A percentile compares a stretch with the other conserved stretches of the same genome.
Conservation (phyloP, 1,284 basidiomycete species). For the Abortiporus biennis region DNA sequence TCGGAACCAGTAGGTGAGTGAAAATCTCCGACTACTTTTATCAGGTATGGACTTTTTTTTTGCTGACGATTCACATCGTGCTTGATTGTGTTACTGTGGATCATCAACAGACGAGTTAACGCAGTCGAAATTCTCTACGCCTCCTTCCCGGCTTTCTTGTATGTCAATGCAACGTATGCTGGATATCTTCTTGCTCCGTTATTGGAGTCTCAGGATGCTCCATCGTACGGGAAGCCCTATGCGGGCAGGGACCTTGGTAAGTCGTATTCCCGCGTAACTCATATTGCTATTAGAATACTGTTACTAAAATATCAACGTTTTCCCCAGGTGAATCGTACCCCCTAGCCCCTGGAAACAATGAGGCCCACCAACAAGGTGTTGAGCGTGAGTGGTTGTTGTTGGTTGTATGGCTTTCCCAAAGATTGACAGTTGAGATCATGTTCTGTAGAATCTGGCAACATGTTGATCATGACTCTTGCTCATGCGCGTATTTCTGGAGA, state of each 20-base stretch:
- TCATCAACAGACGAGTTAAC: constrained; percentile 28
- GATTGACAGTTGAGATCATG: neutral
- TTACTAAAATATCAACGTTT: neutral
- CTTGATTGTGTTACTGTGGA: too few relatives aligned
- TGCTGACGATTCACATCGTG: too few relatives aligned
- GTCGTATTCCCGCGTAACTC: neutral
- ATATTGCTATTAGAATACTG: neutral
- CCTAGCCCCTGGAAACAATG: constrained; percentile 11
- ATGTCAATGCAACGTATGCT: constrained; percentile 34
- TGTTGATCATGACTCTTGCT: constrained; percentile 68
- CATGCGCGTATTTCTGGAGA: constrained; percentile 58
- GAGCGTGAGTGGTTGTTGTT: constrained; percentile 12
- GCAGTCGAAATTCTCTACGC: constrained; percentile 42
- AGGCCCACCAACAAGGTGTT: constrained; percentile 7
- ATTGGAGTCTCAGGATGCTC: constrained; percentile 30
- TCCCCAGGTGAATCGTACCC: constrained; percentile 12
- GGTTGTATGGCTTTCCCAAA: neutral
- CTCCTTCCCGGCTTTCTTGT: constrained; percentile 37
- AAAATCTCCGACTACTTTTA: neutral
- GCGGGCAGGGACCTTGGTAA: constrained; percentile 35
- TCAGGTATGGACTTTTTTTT: neutral
- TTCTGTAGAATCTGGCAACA: constrained; percentile 54
- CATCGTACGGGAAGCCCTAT: constrained; percentile 21
- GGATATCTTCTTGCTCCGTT: constrained; percentile 35
- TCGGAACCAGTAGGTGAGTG: constrained; percentile 14